Evolutionary conservation across 129 eudicot species (phyloP).

Genomic region (Cynara cardunculus): DNA sequence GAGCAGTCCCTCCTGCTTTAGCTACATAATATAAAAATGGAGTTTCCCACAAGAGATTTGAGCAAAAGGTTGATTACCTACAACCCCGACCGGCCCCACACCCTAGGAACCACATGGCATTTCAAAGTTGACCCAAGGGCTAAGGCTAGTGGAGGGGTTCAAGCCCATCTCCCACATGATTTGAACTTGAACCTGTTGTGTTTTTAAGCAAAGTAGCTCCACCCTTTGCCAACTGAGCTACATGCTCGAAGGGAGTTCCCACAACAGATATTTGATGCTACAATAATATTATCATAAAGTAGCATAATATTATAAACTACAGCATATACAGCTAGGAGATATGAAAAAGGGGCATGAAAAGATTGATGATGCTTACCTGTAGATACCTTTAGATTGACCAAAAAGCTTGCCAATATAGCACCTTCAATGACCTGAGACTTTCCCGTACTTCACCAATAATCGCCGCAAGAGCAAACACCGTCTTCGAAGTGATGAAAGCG

Average conservation of each 20-base stretch:
- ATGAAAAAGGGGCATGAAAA: slow-evolving; percentile 4
- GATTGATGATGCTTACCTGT: not conserved
- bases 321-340: not conserved
- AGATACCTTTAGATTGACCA: not conserved
- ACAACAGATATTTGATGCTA: slow-evolving; percentile 2
- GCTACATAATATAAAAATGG: not conserved
- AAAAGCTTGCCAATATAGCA: not conserved
- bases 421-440: not conserved
- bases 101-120: too few relatives aligned
- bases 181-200: too few relatives aligned
- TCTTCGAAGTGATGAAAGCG: slow-evolving; percentile 71
- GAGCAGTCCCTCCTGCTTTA: not conserved
- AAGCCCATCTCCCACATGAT: too few relatives aligned
- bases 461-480: slow-evolving; percentile 78
- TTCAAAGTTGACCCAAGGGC: too few relatives aligned
- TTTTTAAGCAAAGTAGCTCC: too few relatives aligned
- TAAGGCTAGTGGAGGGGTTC: too few relatives aligned
- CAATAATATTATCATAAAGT: slow-evolving; percentile 1
- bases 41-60: not conserved
- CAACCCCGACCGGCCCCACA: too few relatives aligned
- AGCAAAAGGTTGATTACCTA: too few relatives aligned
- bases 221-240: too few relatives aligned
- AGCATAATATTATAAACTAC: slow-evolving; percentile 1
- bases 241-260: not conserved
- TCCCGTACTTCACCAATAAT: slow-evolving; percentile 51